Base-by-base conservation (phyloP, 306 rosid species). In the Luffa aegyptiaca region DNA sequence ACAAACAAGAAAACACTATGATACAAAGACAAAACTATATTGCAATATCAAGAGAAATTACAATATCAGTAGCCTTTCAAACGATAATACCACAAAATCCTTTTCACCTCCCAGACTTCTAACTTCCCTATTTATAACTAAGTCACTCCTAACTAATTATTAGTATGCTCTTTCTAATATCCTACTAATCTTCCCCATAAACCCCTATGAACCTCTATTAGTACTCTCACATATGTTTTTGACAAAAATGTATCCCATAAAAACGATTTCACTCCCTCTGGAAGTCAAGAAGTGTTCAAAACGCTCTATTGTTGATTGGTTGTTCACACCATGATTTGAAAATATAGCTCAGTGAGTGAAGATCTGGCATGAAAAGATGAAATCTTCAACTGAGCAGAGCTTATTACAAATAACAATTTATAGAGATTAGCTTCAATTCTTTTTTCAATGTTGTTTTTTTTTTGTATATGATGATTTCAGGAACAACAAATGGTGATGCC, bases 401-500 rank as follows among this genome's bases (percentile, higher is more conserved):
- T 14, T 62, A 62, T 8, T 62, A 4, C 20, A 37, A 37, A 14
- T 39, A 66, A 66, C 49, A 66, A 66, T 14, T 8, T 39, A 0
- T 8, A 33, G 20, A 39, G 49, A 39, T 66, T 18, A 9, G 35
- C 31, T 10, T 5, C 3, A 18, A n/a, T 42, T 8, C 3, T 61
- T 3, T 66, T 65, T 37, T 1, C 45, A 9, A 66, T 65, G 45
- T 8, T 65, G 51, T 69, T 18, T 20, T 42, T 18, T 42, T 41
- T 3, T n/a, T 69, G 53, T 69, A 18, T 69, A 69, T 42, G 58
- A 55, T 57, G 77, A 46, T 69, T 66, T 13, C 93, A 93, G 98
- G 98, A 93, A 80, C 98, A 93, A 92, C 97, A 90, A 90, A 93
- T 93, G 97, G 97, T 92, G 75, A 92, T 93, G 94, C 98, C 97